A percentile compares a stretch with the other conserved stretches of the same genome.
Conservation (phyloP, 2,329 filamentous ascomycete genomes). For the Neofusicoccum kwambonambiense region DNA sequence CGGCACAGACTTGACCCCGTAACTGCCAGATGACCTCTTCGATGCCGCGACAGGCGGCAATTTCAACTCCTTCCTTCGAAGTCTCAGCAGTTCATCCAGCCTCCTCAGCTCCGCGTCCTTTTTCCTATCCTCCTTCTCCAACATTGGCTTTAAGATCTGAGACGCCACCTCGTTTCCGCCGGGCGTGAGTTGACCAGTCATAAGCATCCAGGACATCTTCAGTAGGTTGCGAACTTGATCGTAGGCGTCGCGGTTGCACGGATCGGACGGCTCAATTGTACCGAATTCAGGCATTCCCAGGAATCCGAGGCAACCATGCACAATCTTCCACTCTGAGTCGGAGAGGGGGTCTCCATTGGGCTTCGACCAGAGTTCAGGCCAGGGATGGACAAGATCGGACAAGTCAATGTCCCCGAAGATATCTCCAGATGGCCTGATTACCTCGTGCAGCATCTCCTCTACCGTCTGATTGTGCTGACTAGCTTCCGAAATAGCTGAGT, state of each 20-base stretch:
- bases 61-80: neutral
- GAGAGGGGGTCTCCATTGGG: neutral
- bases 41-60: neutral
- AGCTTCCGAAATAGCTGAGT: neutral
- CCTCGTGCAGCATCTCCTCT: too few relatives aligned
- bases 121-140: conserved; percentile 1
- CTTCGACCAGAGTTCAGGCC: neutral
- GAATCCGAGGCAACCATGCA: neutral
- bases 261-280: neutral
- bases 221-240: neutral
- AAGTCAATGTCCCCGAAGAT: neutral
- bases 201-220: neutral
- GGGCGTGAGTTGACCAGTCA: conserved; percentile 4
- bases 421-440: too few relatives aligned
- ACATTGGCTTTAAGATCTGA: neutral
- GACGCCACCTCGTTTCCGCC: neutral
- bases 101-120: neutral
- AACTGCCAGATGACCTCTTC: neutral
- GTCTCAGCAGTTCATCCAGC: neutral
- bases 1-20: neutral
- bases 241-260: neutral
- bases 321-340: neutral
- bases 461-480: too few relatives aligned
- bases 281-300: neutral
- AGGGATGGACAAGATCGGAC: neutral